Evolutionary conservation across 257 asterid species (phyloP).

Genomic region (Craterostigma plantagineum): DNA sequence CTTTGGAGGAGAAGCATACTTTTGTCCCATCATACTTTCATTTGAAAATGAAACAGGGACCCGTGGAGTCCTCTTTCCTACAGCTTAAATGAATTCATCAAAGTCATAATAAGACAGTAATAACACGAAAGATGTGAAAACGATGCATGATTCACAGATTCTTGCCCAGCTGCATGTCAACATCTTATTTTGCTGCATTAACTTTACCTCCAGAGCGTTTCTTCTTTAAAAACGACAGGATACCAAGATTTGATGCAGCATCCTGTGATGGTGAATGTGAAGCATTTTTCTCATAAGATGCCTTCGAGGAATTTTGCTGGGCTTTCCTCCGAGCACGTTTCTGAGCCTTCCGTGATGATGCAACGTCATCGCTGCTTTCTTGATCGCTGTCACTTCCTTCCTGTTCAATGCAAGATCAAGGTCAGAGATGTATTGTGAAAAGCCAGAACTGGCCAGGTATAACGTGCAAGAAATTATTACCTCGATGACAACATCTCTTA

Average conservation of each 20-base stretch:
- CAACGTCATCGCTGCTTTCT: conserved; percentile 74
- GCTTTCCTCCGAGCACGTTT: conserved; percentile 49
- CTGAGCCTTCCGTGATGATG: conserved; percentile 54
- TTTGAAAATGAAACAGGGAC: conserved; percentile 53
- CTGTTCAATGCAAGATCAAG: conserved; percentile 15
- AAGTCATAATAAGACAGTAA: too few species aligned
- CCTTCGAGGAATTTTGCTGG: conserved; percentile 38
- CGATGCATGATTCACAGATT: neutral
- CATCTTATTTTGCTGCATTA: neutral
- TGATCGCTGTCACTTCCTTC: conserved; percentile 77
- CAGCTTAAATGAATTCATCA: conserved; percentile 14
- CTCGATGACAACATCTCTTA: too few species aligned
- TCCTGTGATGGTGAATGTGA: conserved; percentile 19
- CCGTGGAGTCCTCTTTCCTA: conserved; percentile 91
- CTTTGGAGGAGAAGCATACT: conserved; percentile 34
- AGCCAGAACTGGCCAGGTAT: too few species aligned
- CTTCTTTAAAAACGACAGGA: conserved; percentile 48
- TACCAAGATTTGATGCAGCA: conserved; percentile 31
- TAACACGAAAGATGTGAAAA: neutral
- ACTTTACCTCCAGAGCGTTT: conserved; percentile 55
- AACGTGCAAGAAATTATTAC: too few species aligned
- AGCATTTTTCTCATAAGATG: conserved; percentile 21
- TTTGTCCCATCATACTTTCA: conserved; percentile 34
- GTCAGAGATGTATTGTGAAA: too few species aligned
- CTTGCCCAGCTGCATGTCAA: too few species aligned